Conservation (phyloP, 306 rosid genomes). For the Herpetospermum pedunculosum region DNA sequence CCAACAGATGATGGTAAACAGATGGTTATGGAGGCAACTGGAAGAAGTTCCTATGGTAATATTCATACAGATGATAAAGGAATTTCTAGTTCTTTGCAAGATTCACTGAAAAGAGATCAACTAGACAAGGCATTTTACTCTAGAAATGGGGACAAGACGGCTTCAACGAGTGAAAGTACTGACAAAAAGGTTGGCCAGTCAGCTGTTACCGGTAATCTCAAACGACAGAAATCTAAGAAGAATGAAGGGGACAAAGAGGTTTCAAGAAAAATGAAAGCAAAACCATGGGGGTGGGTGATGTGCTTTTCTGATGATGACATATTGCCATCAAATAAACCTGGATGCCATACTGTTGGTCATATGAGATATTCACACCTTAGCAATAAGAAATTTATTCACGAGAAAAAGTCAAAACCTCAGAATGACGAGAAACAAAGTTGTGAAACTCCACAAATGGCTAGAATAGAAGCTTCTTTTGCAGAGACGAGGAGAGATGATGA, state of each 20-base stretch:
- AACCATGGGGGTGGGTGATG: conserved; percentile 18
- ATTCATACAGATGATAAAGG: conserved; percentile 7
- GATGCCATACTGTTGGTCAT: background rate
- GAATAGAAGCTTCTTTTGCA: conserved; percentile 15
- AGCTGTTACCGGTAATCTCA: conserved; percentile 2
- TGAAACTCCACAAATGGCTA: conserved; percentile 16
- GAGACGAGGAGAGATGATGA: conserved; percentile 10
- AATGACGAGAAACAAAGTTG: conserved; percentile 18
- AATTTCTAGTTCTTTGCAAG: conserved; percentile 17
- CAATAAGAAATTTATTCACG: conserved; percentile 15
- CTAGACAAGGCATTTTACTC: conserved; percentile 19
- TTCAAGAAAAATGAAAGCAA: conserved; percentile 13
- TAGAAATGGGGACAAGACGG: conserved; percentile 23
- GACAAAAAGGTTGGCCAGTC: conserved; percentile 5
- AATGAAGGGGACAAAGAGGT: conserved; percentile 14
- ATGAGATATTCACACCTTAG: conserved; percentile 20
- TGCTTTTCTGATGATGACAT: conserved; percentile 27
- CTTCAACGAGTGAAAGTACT: conserved; percentile 27
- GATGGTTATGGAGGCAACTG: conserved; percentile 15
- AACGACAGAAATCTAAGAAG: conserved; percentile 19
- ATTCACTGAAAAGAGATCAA: conserved; percentile 17
- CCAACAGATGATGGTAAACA: conserved; percentile 25
- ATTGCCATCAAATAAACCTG: conserved; percentile 16
- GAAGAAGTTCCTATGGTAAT: conserved; percentile 13
- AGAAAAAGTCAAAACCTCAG: conserved; percentile 26